Evolutionary conservation across 2,329 filamentous ascomycete species (phyloP).

Genomic region (Hypoxylon sp.): DNA sequence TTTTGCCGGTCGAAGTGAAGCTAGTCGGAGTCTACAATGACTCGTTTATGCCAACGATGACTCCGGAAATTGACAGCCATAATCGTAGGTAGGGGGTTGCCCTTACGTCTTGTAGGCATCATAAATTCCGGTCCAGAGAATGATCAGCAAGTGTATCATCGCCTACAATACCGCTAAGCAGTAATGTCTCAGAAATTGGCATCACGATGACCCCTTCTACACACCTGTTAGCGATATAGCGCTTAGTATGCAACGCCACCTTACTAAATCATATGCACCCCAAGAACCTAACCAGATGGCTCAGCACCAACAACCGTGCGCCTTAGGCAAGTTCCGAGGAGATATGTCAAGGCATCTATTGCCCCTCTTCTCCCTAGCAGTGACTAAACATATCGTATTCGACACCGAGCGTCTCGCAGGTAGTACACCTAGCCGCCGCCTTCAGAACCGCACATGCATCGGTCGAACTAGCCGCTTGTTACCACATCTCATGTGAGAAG

Average conservation of each 20-base stretch:
- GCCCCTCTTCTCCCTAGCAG: neutral
- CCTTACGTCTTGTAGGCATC: neutral
- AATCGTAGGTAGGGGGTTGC: neutral
- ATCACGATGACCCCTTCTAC: neutral
- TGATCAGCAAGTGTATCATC: no score
- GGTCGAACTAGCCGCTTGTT: conserved; percentile 1
- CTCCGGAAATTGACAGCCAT: neutral
- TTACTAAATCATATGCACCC: neutral
- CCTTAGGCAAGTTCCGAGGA: neutral
- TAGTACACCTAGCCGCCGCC: neutral
- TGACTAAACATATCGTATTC: neutral
- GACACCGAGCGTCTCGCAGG: neutral
- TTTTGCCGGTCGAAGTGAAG: neutral
- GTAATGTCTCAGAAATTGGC: neutral
- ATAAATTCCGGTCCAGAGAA: neutral
- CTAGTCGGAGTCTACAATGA: neutral
- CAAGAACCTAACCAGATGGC: neutral
- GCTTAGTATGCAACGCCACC: conserved; percentile 5
- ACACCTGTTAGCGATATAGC: neutral
- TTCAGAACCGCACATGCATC: neutral
- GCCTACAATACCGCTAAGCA: neutral
- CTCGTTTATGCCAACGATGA: neutral
- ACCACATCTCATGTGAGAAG: neutral
- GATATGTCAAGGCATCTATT: neutral
- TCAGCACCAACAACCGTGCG: neutral